Evolutionary conservation across 1,284 basidiomycete species (phyloP).

Genomic region (Meira miltonrushii): DNA sequence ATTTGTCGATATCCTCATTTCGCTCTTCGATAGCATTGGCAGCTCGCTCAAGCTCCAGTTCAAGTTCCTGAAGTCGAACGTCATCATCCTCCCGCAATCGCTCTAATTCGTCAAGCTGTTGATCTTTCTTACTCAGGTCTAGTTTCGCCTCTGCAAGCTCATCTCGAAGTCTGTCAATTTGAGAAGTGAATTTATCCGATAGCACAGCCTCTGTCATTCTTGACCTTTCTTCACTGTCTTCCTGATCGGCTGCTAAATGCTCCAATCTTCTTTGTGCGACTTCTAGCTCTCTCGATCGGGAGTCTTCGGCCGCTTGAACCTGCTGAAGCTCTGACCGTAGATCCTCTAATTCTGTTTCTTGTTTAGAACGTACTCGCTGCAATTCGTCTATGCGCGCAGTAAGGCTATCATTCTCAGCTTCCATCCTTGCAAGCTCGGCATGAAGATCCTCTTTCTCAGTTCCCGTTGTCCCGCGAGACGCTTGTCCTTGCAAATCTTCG

Average conservation of each 20-base stretch:
- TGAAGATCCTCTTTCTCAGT: constrained; percentile 7
- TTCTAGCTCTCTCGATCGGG: constrained; percentile 30
- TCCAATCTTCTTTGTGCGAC: constrained; percentile 31
- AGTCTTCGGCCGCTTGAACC: constrained; percentile 26
- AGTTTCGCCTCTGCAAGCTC: constrained; percentile 43
- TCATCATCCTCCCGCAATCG: constrained; percentile 26
- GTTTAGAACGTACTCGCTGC: constrained; percentile 12
- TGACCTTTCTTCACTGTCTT: constrained; percentile 9
- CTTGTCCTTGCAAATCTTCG: constrained; percentile 20
- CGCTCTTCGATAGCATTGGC: constrained; percentile 49
- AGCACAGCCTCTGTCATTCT: constrained; percentile 14
- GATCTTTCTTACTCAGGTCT: constrained; percentile 37
- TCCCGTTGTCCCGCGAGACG: constrained; percentile 7
- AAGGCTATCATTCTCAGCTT: constrained; percentile 33
- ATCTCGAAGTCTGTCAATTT: constrained; percentile 28
- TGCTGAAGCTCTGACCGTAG: constrained; percentile 34
- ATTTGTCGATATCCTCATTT: constrained; percentile 50
- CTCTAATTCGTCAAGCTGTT: constrained; percentile 42
- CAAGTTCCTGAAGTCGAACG: constrained; percentile 26
- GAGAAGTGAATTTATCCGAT: constrained; percentile 11
- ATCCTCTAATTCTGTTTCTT: constrained; percentile 28
- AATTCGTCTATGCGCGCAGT: constrained; percentile 21
- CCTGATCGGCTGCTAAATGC: constrained; percentile 26
- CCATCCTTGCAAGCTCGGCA: constrained; percentile 26
- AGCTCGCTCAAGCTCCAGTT: constrained; percentile 35